Base-by-base conservation (phyloP, 2,329 filamentous ascomycete genomes). In the Ophiosphaerella herpotricha region DNA sequence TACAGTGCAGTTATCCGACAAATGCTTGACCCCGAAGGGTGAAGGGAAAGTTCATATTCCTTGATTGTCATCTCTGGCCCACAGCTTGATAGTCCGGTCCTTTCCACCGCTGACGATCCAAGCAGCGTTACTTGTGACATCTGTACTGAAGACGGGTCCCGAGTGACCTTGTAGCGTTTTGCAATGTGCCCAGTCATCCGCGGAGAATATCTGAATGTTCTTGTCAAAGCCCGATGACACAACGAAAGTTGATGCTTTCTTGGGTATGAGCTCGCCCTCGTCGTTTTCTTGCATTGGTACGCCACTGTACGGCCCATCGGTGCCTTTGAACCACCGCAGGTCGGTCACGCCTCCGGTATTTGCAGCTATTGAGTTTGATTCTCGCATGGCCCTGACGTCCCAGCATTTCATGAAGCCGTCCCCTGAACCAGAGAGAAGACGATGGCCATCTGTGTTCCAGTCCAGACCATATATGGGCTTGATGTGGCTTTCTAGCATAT, bases 391-490 rank as follows among this genome's bases (percentile, higher is more conserved):
- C 39, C 94, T 86, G 44, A 99, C 82, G 69, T 99, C 94, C 94
- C 94, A 99, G 75, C 93, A 97, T 74, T 97, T 97, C 66, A 96
- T 86, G 84, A 94, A 97, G 14, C 93, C 93, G 68, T 99, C 94
- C 2, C 87, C 91, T 12, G 91, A 95, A 1, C 91, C 92, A 0
- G 91, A 91, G n/a, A 97, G 79, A 7, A 97, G 85, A n/a, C 94
- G 85, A 71, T 96, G 87, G 5, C 93, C 91, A 68, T 99, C 94
- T 0, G 87, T 82, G 50, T 89, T 86, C 94, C 95, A 99, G 72
- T 97, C 92, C 5, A 97, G 78, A 0, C 87, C 91, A 66, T 96
- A 92, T 46, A 99, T 96, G 12, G 95, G 92, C 55, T 92, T 90
- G 67, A 97, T 94, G 66, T 95, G 90, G 1, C 90, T 89, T 68